A percentile compares a stretch with the other conserved stretches of the same genome.
phyloP scores from a whole-genome alignment of 495 filamentous ascomycete species.

The Penicillium herquei region DNA sequence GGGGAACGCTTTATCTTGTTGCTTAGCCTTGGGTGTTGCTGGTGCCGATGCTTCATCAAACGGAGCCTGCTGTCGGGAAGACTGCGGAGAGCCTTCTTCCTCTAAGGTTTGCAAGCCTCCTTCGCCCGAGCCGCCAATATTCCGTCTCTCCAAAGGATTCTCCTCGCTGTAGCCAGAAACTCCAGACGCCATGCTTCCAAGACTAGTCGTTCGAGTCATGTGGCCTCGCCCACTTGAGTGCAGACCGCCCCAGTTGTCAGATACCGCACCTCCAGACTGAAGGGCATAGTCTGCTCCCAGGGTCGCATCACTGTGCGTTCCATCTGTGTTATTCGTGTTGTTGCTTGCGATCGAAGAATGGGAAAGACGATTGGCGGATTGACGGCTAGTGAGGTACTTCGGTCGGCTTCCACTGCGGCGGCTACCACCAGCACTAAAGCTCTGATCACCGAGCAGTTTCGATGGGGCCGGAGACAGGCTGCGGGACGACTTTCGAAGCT shows the following conservation, averaged over 20 bases:
- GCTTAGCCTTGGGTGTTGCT: constrained; percentile 50
- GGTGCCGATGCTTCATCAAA: constrained; percentile 30
- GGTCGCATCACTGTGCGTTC: constrained; percentile 65
- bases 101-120: constrained; percentile 61
- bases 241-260: constrained; percentile 53
- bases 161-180: constrained; percentile 74
- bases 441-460: constrained; percentile 33
- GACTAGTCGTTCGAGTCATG: constrained; percentile 76
- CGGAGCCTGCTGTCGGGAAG: constrained; percentile 28
- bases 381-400: constrained; percentile 69
- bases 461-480: constrained; percentile 38
- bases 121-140: constrained; percentile 41
- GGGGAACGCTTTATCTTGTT: constrained; percentile 52
- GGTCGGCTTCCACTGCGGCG: constrained; percentile 53
- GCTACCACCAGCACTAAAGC: constrained; percentile 28
- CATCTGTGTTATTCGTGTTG: constrained; percentile 57
- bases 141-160: constrained; percentile 41
- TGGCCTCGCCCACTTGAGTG: constrained; percentile 44
- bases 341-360: constrained; percentile 68
- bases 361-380: constrained; percentile 76
- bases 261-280: constrained; percentile 75
- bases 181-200: constrained; percentile 93
- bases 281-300: constrained; percentile 82
- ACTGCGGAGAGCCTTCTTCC: constrained; percentile 49
- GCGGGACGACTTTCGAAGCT: constrained; percentile 26